Conservation (phyloP, 2,329 filamentous ascomycete genomes). For the Trichophyton verrucosum region DNA sequence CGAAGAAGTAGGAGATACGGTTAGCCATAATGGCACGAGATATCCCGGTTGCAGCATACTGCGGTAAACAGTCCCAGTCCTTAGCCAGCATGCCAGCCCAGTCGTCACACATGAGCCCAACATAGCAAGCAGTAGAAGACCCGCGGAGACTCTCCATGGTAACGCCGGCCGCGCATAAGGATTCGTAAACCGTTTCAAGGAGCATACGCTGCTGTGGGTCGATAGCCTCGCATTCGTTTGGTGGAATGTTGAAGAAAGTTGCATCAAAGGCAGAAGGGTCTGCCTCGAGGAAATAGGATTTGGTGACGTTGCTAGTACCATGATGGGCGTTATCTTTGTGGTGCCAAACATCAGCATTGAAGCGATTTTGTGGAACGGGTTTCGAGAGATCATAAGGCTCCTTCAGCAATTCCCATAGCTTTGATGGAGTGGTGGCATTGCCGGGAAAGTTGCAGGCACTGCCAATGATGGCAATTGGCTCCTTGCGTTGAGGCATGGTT, state of each 20-base stretch:
- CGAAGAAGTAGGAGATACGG: conserved; percentile 34
- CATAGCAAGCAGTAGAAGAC: conserved; percentile 24
- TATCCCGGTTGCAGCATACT: conserved; percentile 20
- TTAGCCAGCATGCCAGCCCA: conserved; percentile 17
- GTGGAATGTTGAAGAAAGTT: conserved; percentile 21
- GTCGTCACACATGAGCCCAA: conserved; percentile 22
- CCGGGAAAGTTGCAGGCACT: conserved; percentile 28
- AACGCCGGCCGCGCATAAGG: conserved; percentile 19
- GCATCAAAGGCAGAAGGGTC: conserved; percentile 22
- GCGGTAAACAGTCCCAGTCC: conserved; percentile 14
- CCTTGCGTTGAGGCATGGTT: not conserved
- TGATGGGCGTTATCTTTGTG: conserved; percentile 10
- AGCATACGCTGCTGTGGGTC: conserved; percentile 24
- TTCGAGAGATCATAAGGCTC: conserved; percentile 7
- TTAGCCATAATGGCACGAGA: conserved; percentile 30
- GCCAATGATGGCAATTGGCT: conserved; percentile 20
- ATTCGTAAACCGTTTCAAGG: conserved; percentile 21
- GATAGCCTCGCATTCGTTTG: conserved; percentile 19
- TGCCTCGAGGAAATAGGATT: conserved; percentile 15
- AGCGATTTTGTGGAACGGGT: conserved; percentile 13
- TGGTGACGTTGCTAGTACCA: conserved; percentile 11
- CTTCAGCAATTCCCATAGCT: conserved; percentile 25
- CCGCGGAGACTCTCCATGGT: conserved; percentile 20
- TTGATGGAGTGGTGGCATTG: conserved; percentile 18
- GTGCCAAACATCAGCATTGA: conserved; percentile 13